These are phyloP conservation scores for Gymnopilus junonius DNA, from an alignment of 768 basidiomycete genomes.

Conservation along the genomic window DNA sequence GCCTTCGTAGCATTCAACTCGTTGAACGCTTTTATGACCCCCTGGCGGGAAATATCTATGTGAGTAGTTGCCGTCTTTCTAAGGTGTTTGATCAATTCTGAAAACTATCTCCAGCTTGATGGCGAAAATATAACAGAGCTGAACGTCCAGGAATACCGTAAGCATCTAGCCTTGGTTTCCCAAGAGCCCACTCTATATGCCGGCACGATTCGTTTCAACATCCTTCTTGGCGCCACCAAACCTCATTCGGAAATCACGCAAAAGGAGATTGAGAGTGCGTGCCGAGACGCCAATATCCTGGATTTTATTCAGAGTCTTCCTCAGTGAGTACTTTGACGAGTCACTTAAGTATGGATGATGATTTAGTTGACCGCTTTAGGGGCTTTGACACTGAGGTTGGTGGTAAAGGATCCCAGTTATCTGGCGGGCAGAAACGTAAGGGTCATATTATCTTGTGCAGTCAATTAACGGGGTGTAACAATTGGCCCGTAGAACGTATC, in stretches of 20 bases:
- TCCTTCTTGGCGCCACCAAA: slow-evolving; percentile 83
- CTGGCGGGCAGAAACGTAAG: slow-evolving; percentile 86
- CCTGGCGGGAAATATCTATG: slow-evolving; percentile 67
- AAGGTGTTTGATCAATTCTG: background rate
- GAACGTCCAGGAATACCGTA: slow-evolving; percentile 86
- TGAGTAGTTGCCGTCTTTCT: slow-evolving; percentile 34
- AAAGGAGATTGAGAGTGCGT: slow-evolving; percentile 84
- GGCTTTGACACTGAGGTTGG: slow-evolving; percentile 95
- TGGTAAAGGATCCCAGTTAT: slow-evolving; percentile 87
- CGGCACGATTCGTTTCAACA: slow-evolving; percentile 89
- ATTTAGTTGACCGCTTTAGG: slow-evolving; percentile 35
- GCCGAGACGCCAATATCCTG: slow-evolving; percentile 86
- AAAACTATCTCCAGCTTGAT: slow-evolving; percentile 55
- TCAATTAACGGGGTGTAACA: background rate
- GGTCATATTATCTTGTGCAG: slow-evolving; percentile 9
- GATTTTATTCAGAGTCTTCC: slow-evolving; percentile 89
- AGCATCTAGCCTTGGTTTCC: slow-evolving; percentile 87
- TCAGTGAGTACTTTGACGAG: slow-evolving; percentile 52
- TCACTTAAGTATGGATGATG: background rate
- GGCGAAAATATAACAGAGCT: slow-evolving; percentile 73
- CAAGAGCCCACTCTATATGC: slow-evolving; percentile 92
- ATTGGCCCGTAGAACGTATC: slow-evolving; percentile 51
- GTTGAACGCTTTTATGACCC: slow-evolving; percentile 89
- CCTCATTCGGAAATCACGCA: slow-evolving; percentile 80
- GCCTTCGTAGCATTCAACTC: slow-evolving; percentile 62